These are phyloP conservation scores for Blastomyces parvus DNA, from an alignment of 2,329 filamentous ascomycete genomes.

Conservation along the genomic window DNA sequence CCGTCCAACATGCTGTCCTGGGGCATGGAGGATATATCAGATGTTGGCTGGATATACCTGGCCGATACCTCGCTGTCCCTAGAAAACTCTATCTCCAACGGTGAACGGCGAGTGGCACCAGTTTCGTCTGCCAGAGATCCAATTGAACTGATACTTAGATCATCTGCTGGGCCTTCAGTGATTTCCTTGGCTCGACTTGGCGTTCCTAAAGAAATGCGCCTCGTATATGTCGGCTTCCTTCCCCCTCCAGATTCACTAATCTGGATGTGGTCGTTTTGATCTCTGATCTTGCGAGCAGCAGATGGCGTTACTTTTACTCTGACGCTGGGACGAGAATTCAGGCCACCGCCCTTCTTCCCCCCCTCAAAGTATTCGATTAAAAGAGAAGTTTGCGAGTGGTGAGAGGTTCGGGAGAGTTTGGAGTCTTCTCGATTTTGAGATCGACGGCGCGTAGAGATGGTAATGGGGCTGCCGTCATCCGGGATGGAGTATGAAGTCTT, in stretches of 20 bases:
- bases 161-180: slow-evolving; percentile 43
- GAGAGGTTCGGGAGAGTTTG: slow-evolving; percentile 42
- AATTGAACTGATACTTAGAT: slow-evolving; percentile 60
- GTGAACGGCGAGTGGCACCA: slow-evolving; percentile 56
- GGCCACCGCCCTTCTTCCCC: slow-evolving; percentile 51
- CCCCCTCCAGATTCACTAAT: slow-evolving; percentile 62
- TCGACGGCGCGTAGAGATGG: slow-evolving; percentile 59
- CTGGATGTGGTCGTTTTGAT: slow-evolving; percentile 66
- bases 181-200: slow-evolving; percentile 31
- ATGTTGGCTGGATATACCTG: slow-evolving; percentile 58
- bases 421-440: slow-evolving; percentile 41
- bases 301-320: slow-evolving; percentile 72
- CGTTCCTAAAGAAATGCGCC: slow-evolving; percentile 54
- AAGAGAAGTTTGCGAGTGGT: slow-evolving; percentile 74
- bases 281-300: slow-evolving; percentile 45
- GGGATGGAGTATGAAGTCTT: slow-evolving; percentile 43
- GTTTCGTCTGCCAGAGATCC: slow-evolving; percentile 72
- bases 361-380: slow-evolving; percentile 94
- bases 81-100: slow-evolving; percentile 84
- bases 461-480: slow-evolving; percentile 64
- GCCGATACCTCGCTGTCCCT: slow-evolving; percentile 58
- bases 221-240: slow-evolving; percentile 60
- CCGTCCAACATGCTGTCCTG: slow-evolving; percentile 61
- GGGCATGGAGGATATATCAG: slow-evolving; percentile 78
- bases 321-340: slow-evolving; percentile 69